Base-by-base conservation (phyloP, 306 rosid genomes). In the Vigna radiata region DNA sequence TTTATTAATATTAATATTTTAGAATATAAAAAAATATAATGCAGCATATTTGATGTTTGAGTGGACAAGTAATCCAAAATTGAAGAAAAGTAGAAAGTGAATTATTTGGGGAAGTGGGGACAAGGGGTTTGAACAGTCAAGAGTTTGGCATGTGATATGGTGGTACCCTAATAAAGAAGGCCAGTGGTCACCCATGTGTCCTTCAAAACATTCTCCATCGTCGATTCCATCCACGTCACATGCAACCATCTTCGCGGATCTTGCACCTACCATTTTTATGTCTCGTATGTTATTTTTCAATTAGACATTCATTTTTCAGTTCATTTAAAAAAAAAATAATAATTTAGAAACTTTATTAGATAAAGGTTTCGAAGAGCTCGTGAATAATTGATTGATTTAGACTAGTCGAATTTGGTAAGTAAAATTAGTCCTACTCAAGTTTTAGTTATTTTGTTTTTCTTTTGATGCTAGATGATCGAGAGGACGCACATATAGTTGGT, bases 241-340 rank as follows among this genome's bases (percentile, higher is more conserved):
- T 79, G 83, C 78, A 37, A 7, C 43, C 4, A 79, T 6, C 64
- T 49, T 36, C 18, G 70, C 14, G 25, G 41, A 70, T 70, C 71
- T 18, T 41, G 10, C 46, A 69, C 76, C 44, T 4, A 14, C 15
- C 60, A 3, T 31, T 78, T 69, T 46, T 52, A 63, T 75, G 48
- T 49, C 41, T 15, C 2, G 29, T 29, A 14, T 2, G 11, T 60
- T 14, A 6, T 60, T n/a, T n/a, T n/a, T n/a, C n/a, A n/a, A n/a
- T 31, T 0, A 33, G 1, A 5, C 7, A 5, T 4, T 33, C 7
- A 33, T 33, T 33, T 33, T 33, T 4, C 4, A 5, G 1, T 33
- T 21, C 23, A 21, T 21, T 21, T 21, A 1, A 21, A 21, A 21
- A 21, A 21, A 1, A 21, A 21, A n/a, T n/a, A n/a, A 1, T 21